phyloP scores from a whole-genome alignment of 768 basidiomycete species.

The Aureoboletus auriporus region DNA sequence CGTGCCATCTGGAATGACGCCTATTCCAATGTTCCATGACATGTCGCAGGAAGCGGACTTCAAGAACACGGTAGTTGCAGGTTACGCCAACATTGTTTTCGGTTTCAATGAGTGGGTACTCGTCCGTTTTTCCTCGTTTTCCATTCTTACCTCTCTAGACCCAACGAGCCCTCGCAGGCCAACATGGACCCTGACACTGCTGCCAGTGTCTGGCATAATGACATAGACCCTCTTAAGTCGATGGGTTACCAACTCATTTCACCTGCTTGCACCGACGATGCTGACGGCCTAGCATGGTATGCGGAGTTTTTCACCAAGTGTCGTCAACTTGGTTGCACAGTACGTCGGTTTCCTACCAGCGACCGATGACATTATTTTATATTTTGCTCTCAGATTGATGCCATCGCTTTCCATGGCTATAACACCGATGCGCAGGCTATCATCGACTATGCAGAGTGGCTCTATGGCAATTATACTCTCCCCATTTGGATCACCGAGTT shows the following conservation, averaged over 20 bases:
- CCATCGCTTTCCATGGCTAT: conserved; percentile 68
- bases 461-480: conserved; percentile 40
- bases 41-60: conserved; percentile 60
- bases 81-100: conserved; percentile 48
- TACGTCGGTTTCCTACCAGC: conserved; percentile 30
- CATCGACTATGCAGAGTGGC: conserved; percentile 55
- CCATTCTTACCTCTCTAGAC: conserved; percentile 40
- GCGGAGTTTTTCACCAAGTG: conserved; percentile 50
- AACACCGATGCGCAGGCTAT: conserved; percentile 44
- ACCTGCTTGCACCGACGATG: conserved; percentile 66
- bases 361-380: neutral
- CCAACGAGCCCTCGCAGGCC: conserved; percentile 60
- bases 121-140: neutral
- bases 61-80: conserved; percentile 37
- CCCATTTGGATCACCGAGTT: conserved; percentile 63
- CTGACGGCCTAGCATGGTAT: conserved; percentile 68
- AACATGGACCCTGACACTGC: conserved; percentile 51
- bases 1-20: conserved; percentile 39
- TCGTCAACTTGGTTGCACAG: conserved; percentile 38
- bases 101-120: conserved; percentile 72
- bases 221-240: conserved; percentile 54
- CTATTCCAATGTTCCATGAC: conserved; percentile 50
- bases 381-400: conserved; percentile 43
- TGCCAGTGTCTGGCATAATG: conserved; percentile 52
- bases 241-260: conserved; percentile 57